phyloP scores from a whole-genome alignment of 1,284 basidiomycete species.

The Mycena citricolor region DNA sequence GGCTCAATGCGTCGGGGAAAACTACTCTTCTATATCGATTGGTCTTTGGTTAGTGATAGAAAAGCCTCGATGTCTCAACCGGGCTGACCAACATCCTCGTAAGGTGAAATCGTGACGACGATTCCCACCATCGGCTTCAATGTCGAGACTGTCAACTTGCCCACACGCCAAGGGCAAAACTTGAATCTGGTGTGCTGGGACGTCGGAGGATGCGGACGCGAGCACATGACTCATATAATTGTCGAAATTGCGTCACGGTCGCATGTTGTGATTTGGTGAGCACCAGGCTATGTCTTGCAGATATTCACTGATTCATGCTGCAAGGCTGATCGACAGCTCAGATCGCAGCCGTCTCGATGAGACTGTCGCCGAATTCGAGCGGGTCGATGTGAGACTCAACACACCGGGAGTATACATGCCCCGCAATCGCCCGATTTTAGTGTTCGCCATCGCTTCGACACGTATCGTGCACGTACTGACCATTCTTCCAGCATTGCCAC shows the following conservation, averaged over 20 bases:
- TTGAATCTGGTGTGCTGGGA: constrained; percentile 34
- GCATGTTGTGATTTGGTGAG: constrained; percentile 34
- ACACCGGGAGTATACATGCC: not conserved
- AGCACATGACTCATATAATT: constrained; percentile 21
- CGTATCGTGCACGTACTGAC: not conserved
- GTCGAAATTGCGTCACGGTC: constrained; percentile 15
- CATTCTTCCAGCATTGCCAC: constrained; percentile 33
- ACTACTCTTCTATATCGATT: constrained; percentile 8
- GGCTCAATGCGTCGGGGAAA: constrained; percentile 11
- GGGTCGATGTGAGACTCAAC: constrained; percentile 14
- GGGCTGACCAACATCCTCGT: too few species aligned
- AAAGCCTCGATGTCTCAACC: too few species aligned
- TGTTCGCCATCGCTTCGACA: too few species aligned
- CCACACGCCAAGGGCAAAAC: constrained; percentile 7
- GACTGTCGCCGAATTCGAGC: constrained; percentile 27
- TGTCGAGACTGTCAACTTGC: constrained; percentile 31
- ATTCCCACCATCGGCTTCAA: constrained; percentile 40
- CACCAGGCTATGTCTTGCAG: not conserved
- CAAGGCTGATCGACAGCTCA: constrained; percentile 30
- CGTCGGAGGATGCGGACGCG: constrained; percentile 29
- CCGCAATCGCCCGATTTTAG: too few species aligned
- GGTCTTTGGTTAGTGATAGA: too few species aligned
- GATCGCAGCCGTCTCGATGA: constrained; percentile 26
- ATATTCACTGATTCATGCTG: not conserved
- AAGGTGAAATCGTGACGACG: constrained; percentile 34